Evolutionary conservation across 1,284 basidiomycete species (phyloP), one percentile per base, ranked within the genome.

Genomic region (Pseudozyma hubeiensis): DNA sequence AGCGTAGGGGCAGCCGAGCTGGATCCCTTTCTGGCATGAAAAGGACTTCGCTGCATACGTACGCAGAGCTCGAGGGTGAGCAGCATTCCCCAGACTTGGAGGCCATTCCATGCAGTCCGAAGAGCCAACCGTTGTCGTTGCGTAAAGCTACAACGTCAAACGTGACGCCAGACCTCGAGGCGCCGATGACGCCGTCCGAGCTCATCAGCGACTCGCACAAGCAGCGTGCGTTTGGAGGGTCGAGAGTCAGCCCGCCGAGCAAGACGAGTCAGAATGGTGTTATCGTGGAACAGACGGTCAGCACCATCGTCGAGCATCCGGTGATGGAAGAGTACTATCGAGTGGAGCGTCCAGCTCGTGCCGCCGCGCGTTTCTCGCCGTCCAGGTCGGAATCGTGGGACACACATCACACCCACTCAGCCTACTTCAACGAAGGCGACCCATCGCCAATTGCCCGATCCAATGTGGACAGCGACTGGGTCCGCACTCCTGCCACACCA

Each of bases 261-360:
- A 65, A 55, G 63, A 17, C 31, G 45, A 40, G 45, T 57, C 53
- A 57, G 34, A 48, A 17, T 40, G 53, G 57, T 31, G 58, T 66
- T 6, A 57, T 66, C 53, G 58, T 66, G 7, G 64, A 66, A 31
- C 64, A 66, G 45, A 61, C 64, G 11, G 64, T 66, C 19, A 66
- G 64, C 53, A 61, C 58, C 10, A 66, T 66, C 37, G 50, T 66
- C 5, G 64, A 66, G 13, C 57, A 66, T 35, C 58, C 64, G 24
- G 50, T 58, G 5, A 43, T 53, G 4, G 64, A 66, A 40, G 58
- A 53, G 8, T 43, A 41, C 49, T 66, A 57, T 35, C 53, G 37
- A 8, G 16, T 65, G 8, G 56, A 65, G 19, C 63, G 56, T 9
- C 63, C 52, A 3, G 30, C 43, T 8, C 41, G 43, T 16, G 56